These are phyloP conservation scores for Davidsoniella eucalypti DNA, from an alignment of 2,329 filamentous ascomycete genomes.

Conservation along the genomic window DNA sequence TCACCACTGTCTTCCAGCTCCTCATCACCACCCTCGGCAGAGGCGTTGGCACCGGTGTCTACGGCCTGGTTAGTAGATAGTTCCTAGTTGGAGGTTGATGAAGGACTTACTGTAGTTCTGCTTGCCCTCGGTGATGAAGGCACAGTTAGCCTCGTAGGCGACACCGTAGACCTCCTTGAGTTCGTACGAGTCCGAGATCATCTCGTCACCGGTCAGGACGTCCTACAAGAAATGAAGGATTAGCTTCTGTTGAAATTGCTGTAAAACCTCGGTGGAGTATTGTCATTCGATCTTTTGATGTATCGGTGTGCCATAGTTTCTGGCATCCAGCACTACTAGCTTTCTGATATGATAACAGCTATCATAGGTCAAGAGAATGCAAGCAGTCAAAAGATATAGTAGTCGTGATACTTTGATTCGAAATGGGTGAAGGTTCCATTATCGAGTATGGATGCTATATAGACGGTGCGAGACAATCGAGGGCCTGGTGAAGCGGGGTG, in stretches of 20 bases:
- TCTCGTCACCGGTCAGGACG: constrained; percentile 75
- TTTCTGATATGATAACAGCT: too few species aligned
- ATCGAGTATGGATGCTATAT: too few species aligned
- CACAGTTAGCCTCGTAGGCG: constrained; percentile 82
- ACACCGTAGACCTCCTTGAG: constrained; percentile 64
- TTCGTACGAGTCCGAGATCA: constrained; percentile 89
- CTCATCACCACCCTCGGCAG: constrained; percentile 75
- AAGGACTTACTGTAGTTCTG: constrained; percentile 51
- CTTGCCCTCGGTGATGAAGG: constrained; percentile 66
- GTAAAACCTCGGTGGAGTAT: neutral
- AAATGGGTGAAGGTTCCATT: too few species aligned
- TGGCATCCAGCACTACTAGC: too few species aligned
- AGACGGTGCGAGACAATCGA: neutral
- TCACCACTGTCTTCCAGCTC: constrained; percentile 45
- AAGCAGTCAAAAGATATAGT: neutral
- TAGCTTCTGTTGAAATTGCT: neutral
- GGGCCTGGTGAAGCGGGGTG: neutral
- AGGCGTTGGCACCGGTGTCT: constrained; percentile 93
- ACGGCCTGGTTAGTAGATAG: neutral
- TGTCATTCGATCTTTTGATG: neutral
- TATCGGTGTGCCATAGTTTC: too few species aligned
- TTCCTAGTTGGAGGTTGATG: neutral
- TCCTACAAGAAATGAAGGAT: constrained; percentile 41
- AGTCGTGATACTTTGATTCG: neutral
- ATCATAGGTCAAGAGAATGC: too few species aligned